phyloP scores from a whole-genome alignment of 2,329 filamentous ascomycete species.

The Lachnellula willkommii region DNA sequence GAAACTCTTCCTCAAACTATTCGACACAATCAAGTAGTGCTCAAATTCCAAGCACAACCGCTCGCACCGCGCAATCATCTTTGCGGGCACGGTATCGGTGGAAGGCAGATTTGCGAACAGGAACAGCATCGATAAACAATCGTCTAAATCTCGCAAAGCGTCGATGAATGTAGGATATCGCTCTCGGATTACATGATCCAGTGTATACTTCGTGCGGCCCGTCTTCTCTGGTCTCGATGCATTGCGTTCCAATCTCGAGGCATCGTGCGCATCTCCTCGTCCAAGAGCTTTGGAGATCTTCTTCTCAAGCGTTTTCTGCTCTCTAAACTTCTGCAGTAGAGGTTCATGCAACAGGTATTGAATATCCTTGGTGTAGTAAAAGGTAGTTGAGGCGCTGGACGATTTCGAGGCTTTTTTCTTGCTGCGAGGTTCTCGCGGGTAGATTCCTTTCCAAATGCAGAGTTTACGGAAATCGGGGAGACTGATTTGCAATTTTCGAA shows the following conservation, averaged over 20 bases:
- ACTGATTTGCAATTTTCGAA: constrained; percentile 95
- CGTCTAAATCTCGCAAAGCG: constrained; percentile 88
- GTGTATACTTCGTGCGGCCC: constrained; percentile 79
- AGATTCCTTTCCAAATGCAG: constrained; percentile 99
- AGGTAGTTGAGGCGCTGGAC: constrained; percentile 84
- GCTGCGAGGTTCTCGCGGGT: constrained; percentile 92
- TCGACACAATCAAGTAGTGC: constrained; percentile 90
- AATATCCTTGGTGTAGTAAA: constrained; percentile 89
- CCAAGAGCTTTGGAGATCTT: constrained; percentile 93
- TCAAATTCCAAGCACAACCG: constrained; percentile 91
- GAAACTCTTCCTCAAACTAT: constrained; percentile 92
- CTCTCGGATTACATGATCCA: constrained; percentile 97
- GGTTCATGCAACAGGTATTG: constrained; percentile 98
- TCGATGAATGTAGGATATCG: constrained; percentile 96
- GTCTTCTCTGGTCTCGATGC: constrained; percentile 85
- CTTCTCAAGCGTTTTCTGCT: constrained; percentile 94
- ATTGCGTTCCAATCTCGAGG: constrained; percentile 78
- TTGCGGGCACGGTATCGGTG: constrained; percentile 80
- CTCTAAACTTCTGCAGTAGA: constrained; percentile 87
- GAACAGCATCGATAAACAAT: constrained; percentile 95
- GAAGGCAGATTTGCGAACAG: constrained; percentile 95
- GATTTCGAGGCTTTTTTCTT: constrained; percentile 96
- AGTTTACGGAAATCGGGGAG: constrained; percentile 95
- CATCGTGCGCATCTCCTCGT: constrained; percentile 84
- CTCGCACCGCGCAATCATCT: constrained; percentile 94